These are phyloP conservation scores for Farysia itapuensis DNA, from an alignment of 1,284 basidiomycete genomes.

Conservation along the genomic window DNA sequence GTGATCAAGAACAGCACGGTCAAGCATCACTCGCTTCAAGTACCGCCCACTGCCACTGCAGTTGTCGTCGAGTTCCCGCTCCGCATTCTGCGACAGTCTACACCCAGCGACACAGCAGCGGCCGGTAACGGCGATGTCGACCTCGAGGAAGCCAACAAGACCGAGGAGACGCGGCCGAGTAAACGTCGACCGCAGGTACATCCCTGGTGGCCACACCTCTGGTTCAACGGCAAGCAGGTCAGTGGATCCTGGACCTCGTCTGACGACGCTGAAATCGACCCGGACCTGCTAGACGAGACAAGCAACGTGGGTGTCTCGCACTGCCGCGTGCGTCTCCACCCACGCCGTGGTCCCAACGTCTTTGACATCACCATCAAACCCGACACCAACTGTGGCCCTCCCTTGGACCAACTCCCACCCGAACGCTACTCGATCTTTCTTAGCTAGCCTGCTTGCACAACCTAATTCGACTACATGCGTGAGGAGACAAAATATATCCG, in stretches of 20 bases:
- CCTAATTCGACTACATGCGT: too few species aligned
- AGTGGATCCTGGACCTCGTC: slow-evolving; percentile 8
- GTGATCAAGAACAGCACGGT: slow-evolving; percentile 19
- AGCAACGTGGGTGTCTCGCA: slow-evolving; percentile 9
- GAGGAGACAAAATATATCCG: too few species aligned
- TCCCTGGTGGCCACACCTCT: slow-evolving; percentile 22
- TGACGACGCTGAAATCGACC: slow-evolving; percentile 6
- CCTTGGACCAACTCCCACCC: slow-evolving; percentile 5
- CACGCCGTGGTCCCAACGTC: slow-evolving; percentile 25
- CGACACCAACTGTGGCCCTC: neutral
- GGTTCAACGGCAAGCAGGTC: slow-evolving; percentile 21
- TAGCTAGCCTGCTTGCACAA: slow-evolving; percentile 11
- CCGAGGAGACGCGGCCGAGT: neutral
- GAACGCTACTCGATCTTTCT: slow-evolving; percentile 33
- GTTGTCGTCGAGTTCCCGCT: slow-evolving; percentile 25
- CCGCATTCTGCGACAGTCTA: slow-evolving; percentile 3
- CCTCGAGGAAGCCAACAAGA: neutral
- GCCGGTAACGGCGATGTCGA: neutral
- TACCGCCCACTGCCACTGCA: slow-evolving; percentile 19
- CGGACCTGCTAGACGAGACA: slow-evolving; percentile 2
- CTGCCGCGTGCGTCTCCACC: slow-evolving; percentile 18
- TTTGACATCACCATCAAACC: slow-evolving; percentile 24
- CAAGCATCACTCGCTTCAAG: slow-evolving; percentile 30
- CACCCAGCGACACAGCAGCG: neutral
- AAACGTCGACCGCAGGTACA: slow-evolving; percentile 1